phyloP scores from a whole-genome alignment of 176 grass and related monocot genomes.

The Avena atlantica region DNA sequence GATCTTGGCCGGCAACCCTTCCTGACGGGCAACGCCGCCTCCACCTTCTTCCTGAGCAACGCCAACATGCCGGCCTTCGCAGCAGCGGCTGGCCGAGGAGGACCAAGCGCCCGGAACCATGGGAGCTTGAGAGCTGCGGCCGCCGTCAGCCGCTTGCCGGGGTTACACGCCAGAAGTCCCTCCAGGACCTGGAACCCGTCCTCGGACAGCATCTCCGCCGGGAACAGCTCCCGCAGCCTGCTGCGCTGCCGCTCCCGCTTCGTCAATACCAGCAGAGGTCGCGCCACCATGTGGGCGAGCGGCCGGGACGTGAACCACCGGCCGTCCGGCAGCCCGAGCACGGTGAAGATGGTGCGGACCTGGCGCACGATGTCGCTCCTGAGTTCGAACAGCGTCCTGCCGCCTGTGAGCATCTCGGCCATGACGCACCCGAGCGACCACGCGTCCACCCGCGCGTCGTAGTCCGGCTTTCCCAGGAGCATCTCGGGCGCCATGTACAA shows the following conservation, averaged over 20 bases:
- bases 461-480: conserved; percentile 4
- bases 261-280: too few species aligned
- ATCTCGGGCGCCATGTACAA: background rate
- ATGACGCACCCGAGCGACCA: conserved; percentile 59
- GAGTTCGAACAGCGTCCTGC: conserved; percentile 23
- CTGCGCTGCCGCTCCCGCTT: background rate
- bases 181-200: background rate
- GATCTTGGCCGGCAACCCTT: too few species aligned
- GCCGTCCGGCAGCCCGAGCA: conserved; percentile 5
- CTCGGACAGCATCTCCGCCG: background rate
- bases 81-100: too few species aligned
- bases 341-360: conserved; percentile 11
- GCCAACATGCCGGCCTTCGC: too few species aligned
- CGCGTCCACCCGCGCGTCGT: conserved; percentile 39
- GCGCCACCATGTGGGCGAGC: background rate
- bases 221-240: background rate
- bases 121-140: background rate
- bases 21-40: too few species aligned
- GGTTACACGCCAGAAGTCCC: background rate
- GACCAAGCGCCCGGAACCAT: background rate
- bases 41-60: too few species aligned
- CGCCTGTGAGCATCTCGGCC: conserved; percentile 42
- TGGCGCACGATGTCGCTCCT: background rate
- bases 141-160: background rate
- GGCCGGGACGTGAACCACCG: background rate